Evolutionary conservation across 805 yeast genomes (phyloP), one percentile per base, ranked within the genome.

Genomic region (Schwanniomyces vanrijiae): DNA sequence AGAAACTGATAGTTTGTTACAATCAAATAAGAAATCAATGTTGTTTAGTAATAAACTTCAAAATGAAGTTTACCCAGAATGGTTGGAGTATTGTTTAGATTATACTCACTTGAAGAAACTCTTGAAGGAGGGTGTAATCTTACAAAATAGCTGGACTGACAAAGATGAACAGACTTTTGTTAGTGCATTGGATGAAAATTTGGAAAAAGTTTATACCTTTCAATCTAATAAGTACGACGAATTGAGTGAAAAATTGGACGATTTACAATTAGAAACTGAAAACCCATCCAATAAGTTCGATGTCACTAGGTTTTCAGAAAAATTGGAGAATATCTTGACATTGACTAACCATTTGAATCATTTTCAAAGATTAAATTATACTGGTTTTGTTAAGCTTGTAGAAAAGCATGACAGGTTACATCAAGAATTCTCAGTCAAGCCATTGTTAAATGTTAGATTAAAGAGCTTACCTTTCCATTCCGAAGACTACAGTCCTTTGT

Each of bases 321-420:
- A 82, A 46, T 74, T 94, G 55, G 99, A 94, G 60, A 83, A 82
- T 49, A 71, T 84, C 22, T 73, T 94, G 50, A 77, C 82, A 9
- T 77, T 81, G 56, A 88, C 98, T 9, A 88, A 87, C 58, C 92
- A 89, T 59, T 74, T 94, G 56, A 97, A 91, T 64, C 88, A 83
- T 62, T 94, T 94, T 70, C 86, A 95, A 37, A 79, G 99, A 59
- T 69, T 92, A 55, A 94, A 94, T 69, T 94, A 86, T 72, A 92
- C 99, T 11, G 99, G 97, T 1, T 92, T 94, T 70, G 79, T 84
- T 58, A 94, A 94, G 64, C 89, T 94, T 56, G 97, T 91, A 54
- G 91, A 92, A 72, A 92, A 92, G 69, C 99, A 94, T 62, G 98
- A 94, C 69, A 82, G 97, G 44, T 66, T 92, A 53, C 97, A 91